phyloP scores from a whole-genome alignment of 495 filamentous ascomycete genomes.

The Tuber calosporum region DNA sequence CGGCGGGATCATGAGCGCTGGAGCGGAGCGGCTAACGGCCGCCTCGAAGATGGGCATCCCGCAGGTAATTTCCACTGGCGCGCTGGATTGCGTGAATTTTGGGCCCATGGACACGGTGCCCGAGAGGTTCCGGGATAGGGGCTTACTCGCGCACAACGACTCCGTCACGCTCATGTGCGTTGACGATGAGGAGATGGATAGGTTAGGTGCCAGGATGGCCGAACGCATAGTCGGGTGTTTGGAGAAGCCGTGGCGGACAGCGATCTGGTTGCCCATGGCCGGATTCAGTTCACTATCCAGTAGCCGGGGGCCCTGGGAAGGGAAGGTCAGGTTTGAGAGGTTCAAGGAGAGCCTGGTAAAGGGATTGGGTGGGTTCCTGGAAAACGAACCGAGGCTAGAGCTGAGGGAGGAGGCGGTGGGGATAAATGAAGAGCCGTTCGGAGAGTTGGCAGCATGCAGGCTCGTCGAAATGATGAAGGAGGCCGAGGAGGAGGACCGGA shows the following conservation, averaged over 20 bases:
- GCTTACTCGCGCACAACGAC: conserved; percentile 58
- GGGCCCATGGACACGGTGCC: conserved; percentile 54
- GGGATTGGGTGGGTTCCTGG: conserved; percentile 47
- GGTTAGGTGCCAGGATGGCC: conserved; percentile 51
- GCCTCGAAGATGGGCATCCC: conserved; percentile 53
- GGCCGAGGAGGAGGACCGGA: not conserved
- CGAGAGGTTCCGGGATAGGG: conserved; percentile 44
- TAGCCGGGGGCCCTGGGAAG: conserved; percentile 42
- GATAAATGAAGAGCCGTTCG: conserved; percentile 50
- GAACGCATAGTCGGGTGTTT: conserved; percentile 46
- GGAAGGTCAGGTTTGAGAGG: conserved; percentile 46
- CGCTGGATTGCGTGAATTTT: conserved; percentile 65
- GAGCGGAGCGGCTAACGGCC: conserved; percentile 49
- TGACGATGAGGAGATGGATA: conserved; percentile 48
- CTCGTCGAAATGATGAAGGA: conserved; percentile 26
- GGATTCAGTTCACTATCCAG: not conserved
- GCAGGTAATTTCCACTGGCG: conserved; percentile 57
- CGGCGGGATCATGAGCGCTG: conserved; percentile 57
- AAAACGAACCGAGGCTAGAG: conserved; percentile 43
- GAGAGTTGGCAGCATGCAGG: conserved; percentile 18
- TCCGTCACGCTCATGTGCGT: conserved; percentile 60
- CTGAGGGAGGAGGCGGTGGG: conserved; percentile 42
- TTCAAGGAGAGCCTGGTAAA: conserved; percentile 45
- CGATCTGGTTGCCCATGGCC: conserved; percentile 51
- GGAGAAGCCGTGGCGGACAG: conserved; percentile 43